A percentile compares a stretch with the other conserved stretches of the same genome.
phyloP scores from a whole-genome alignment of 768 basidiomycete genomes.

The Fistulinella prunicolor region DNA sequence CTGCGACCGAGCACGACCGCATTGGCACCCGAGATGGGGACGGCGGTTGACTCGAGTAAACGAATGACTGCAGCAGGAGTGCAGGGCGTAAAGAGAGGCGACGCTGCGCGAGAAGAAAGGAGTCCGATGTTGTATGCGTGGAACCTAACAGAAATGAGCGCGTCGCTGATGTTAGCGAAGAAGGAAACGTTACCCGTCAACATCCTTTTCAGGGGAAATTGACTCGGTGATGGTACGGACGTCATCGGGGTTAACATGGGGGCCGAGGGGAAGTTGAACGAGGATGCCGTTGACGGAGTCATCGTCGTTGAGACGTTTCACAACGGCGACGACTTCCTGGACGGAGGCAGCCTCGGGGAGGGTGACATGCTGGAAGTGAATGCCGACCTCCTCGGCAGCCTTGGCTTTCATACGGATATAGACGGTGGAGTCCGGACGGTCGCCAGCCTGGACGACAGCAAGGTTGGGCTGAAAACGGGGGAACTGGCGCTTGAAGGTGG shows the following conservation, averaged over 20 bases:
- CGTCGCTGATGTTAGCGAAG: not conserved
- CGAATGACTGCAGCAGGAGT: constrained; percentile 92
- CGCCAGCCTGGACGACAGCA: constrained; percentile 91
- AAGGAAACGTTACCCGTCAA: constrained; percentile 73
- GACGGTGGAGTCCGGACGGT: constrained; percentile 82
- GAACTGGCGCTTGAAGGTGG: constrained; percentile 55
- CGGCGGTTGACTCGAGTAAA: constrained; percentile 84
- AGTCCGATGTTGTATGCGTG: constrained; percentile 98
- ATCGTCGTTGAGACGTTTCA: constrained; percentile 81
- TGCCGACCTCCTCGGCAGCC: constrained; percentile 91
- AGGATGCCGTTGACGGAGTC: constrained; percentile 82
- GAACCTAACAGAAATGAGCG: constrained; percentile 54
- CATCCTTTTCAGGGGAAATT: constrained; percentile 90
- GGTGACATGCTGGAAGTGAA: constrained; percentile 78
- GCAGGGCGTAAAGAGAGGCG: constrained; percentile 90
- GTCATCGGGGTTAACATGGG: constrained; percentile 74
- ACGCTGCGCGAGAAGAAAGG: constrained; percentile 83
- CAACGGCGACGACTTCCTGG: constrained; percentile 71
- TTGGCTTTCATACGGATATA: constrained; percentile 99
- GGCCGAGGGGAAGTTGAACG: constrained; percentile 91
- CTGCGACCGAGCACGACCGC: constrained; percentile 94
- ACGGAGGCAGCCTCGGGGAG: constrained; percentile 67
- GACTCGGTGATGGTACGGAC: constrained; percentile 94
- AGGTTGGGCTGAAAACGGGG: constrained; percentile 92
- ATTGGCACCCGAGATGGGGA: constrained; percentile 71